A percentile compares a stretch with the other conserved stretches of the same genome.
Evolutionary conservation across 345 rosid genomes (phyloP).

Genomic region (Moricandia arvensis): DNA sequence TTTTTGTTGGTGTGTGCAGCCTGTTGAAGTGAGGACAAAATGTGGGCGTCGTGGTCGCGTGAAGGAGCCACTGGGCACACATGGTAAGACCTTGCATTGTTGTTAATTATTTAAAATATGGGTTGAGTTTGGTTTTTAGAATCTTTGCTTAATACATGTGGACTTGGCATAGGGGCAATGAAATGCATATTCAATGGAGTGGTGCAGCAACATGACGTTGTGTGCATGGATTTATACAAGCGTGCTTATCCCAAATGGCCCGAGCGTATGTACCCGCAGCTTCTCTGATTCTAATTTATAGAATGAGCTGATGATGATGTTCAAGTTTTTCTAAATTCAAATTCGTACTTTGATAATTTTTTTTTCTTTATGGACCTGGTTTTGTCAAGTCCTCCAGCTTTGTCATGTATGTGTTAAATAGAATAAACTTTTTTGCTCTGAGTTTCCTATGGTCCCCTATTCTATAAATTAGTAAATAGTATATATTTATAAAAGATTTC

Average conservation of each 20-base stretch:
- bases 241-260: constrained; percentile 95
- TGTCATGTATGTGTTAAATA: not conserved
- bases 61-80: constrained; percentile 96
- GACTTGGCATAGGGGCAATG: constrained; percentile 64
- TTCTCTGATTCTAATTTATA: constrained; percentile 8
- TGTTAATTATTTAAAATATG: too few species aligned
- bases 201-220: constrained; percentile 84
- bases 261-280: constrained; percentile 57
- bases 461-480: too few species aligned
- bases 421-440: not conserved
- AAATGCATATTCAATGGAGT: constrained; percentile 78
- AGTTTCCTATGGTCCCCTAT: too few species aligned
- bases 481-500: too few species aligned
- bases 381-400: constrained; percentile 5
- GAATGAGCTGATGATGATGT: not conserved
- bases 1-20: constrained; percentile 47
- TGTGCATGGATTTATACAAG: constrained; percentile 87
- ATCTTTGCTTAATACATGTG: constrained; percentile 5
- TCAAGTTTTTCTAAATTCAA: not conserved
- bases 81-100: constrained; percentile 49
- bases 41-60: constrained; percentile 83
- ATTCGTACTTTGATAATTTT: not conserved
- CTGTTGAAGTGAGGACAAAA: constrained; percentile 89
- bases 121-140: not conserved
- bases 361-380: not conserved